Evolutionary conservation across 2,329 filamentous ascomycete species (phyloP).

Genomic region (Penicillium sp.): DNA sequence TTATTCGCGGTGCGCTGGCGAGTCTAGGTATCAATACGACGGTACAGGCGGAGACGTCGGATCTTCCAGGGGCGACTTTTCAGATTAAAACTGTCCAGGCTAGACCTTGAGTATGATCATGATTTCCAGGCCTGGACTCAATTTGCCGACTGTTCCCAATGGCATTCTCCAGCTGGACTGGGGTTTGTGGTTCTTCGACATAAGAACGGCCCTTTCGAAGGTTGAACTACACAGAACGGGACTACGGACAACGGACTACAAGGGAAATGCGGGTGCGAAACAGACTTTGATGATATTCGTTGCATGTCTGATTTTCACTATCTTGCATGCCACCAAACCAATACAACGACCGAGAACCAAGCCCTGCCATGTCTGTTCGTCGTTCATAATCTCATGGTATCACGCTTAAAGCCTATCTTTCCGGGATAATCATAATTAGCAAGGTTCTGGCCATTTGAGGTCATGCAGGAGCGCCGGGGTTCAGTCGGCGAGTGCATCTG

Average conservation of each 20-base stretch:
- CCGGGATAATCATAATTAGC: slow-evolving; percentile 34
- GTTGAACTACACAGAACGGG: neutral
- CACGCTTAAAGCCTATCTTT: slow-evolving; percentile 46
- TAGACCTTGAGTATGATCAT: slow-evolving; percentile 52
- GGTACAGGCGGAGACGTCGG: slow-evolving; percentile 83
- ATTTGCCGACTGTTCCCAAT: neutral
- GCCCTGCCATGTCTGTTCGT: slow-evolving; percentile 18
- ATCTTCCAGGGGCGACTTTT: slow-evolving; percentile 84
- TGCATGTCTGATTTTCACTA: slow-evolving; percentile 17
- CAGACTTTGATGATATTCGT: slow-evolving; percentile 5
- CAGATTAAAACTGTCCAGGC: slow-evolving; percentile 81
- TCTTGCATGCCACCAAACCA: slow-evolving; percentile 13
- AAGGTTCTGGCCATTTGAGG: slow-evolving; percentile 26
- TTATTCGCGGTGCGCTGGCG: slow-evolving; percentile 88
- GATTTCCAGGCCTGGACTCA: slow-evolving; percentile 8
- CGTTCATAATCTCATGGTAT: slow-evolving; percentile 27
- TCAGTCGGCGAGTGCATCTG: slow-evolving; percentile 7
- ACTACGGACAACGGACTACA: neutral
- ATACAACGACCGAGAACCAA: slow-evolving; percentile 11
- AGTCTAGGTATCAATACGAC: slow-evolving; percentile 85
- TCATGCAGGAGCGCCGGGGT: neutral
- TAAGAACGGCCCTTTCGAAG: neutral
- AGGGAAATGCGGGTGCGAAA: neutral
- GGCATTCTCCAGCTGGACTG: slow-evolving; percentile 4
- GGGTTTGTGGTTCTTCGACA: neutral